Evolutionary conservation across 2,329 filamentous ascomycete species (phyloP).

Genomic region (Talaromyces albobiverticillius): DNA sequence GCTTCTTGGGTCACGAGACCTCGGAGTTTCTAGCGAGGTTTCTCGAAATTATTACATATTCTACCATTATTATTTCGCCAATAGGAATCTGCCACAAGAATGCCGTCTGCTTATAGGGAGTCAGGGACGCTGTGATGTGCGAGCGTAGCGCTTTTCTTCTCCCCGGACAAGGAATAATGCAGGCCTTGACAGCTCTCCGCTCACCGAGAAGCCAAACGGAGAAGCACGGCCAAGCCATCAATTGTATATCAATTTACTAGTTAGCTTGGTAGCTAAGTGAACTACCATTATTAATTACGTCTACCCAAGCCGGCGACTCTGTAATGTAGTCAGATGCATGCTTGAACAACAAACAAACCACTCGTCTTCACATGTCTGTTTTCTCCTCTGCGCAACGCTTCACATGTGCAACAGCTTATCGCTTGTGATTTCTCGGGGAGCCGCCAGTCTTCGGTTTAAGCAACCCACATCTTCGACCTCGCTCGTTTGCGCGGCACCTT

Average conservation of each 20-base stretch:
- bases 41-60: no score
- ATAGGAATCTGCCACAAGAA: no score
- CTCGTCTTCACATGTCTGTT: slow-evolving; percentile 8
- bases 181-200: neutral
- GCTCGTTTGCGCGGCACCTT: neutral
- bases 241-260: neutral
- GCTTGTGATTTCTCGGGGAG: neutral
- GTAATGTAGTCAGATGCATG: neutral
- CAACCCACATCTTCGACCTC: no score
- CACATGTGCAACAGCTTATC: slow-evolving; percentile 4
- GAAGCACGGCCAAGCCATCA: neutral
- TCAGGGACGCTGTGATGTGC: no score
- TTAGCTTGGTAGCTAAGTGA: no score
- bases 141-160: no score
- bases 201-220: slow-evolving; percentile 10
- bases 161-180: no score
- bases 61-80: no score
- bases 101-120: no score
- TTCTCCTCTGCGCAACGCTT: neutral
- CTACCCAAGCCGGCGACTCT: neutral
- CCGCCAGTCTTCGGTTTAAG: no score
- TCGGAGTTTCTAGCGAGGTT: neutral
- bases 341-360: neutral
- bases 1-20: neutral
- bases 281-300: neutral